phyloP scores from a whole-genome alignment of 495 filamentous ascomycete genomes.

The Hypoxylon perforatum region DNA sequence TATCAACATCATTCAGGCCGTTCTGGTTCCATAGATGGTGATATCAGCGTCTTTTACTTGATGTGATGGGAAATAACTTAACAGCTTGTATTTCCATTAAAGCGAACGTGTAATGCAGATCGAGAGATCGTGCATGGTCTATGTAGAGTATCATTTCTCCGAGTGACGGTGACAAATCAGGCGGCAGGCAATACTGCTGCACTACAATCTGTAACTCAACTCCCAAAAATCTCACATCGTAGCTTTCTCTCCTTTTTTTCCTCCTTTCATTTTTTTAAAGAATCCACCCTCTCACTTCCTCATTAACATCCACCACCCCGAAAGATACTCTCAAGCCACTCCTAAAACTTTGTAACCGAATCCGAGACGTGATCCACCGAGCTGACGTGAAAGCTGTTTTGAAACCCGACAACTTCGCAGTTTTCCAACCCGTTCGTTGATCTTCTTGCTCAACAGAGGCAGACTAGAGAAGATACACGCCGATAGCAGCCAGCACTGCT shows the following conservation, averaged over 20 bases:
- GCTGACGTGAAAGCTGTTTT: no score
- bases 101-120: conserved; percentile 9
- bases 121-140: conserved; percentile 21
- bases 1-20: neutral
- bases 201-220: conserved; percentile 27
- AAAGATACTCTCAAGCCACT: neutral
- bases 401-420: no score
- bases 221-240: conserved; percentile 39
- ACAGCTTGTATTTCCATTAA: conserved; percentile 16
- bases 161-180: conserved; percentile 22
- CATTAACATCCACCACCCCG: neutral
- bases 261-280: no score
- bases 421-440: neutral
- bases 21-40: neutral
- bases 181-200: conserved; percentile 10
- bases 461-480: neutral
- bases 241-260: neutral
- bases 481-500: neutral
- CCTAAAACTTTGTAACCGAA: no score
- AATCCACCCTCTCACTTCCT: neutral
- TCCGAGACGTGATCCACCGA: no score
- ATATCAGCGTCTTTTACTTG: neutral
- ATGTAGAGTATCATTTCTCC: conserved; percentile 15
- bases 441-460: neutral
- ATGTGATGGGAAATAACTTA: neutral